Conservation (phyloP, 2,329 filamentous ascomycete genomes). For the Nannizzia gypsea region DNA sequence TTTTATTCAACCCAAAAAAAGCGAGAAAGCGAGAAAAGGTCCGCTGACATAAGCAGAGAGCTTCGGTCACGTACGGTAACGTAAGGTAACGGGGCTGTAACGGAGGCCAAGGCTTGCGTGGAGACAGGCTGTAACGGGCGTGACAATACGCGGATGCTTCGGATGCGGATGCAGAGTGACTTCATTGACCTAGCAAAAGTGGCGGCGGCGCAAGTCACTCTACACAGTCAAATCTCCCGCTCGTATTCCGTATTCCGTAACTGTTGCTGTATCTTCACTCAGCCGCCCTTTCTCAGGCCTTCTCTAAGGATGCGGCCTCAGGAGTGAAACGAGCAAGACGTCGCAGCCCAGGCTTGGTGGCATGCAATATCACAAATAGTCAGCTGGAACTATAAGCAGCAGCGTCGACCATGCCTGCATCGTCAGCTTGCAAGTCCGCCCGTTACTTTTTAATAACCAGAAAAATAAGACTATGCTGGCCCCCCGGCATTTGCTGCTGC, state of each 20-base stretch:
- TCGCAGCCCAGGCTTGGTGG: no score
- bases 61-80: not conserved
- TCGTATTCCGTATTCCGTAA: not conserved
- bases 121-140: not conserved
- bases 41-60: not conserved
- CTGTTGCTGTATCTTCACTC: no score
- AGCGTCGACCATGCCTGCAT: no score
- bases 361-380: no score
- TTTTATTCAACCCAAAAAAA: not conserved
- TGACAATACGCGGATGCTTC: not conserved
- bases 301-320: no score
- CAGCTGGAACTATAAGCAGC: no score
- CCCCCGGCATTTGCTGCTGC: no score
- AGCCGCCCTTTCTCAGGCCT: not conserved
- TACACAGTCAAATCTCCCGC: not conserved
- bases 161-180: not conserved
- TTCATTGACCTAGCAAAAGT: not conserved
- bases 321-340: no score
- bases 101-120: not conserved
- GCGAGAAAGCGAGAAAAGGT: not conserved
- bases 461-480: no score
- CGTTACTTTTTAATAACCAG: no score
- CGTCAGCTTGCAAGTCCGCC: no score
- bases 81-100: not conserved
- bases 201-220: not conserved